Conservation (phyloP, 257 asterid genomes). For the Nicotiana sylvestris region DNA sequence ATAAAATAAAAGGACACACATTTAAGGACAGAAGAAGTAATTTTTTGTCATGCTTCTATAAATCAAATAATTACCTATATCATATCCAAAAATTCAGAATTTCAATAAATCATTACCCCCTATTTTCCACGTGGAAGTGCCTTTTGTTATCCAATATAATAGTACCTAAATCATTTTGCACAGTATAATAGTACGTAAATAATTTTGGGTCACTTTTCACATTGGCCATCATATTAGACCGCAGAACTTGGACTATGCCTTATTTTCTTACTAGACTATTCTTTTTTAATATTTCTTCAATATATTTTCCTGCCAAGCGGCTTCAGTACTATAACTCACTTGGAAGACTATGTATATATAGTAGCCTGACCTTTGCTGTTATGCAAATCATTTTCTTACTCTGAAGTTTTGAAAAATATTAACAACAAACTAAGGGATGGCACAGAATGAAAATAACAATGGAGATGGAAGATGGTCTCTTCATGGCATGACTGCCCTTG, state of each 20-base stretch:
- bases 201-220: too few relatives aligned
- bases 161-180: too few relatives aligned
- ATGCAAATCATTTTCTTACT: background rate
- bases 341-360: background rate
- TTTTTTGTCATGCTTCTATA: too few relatives aligned
- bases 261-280: background rate
- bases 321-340: background rate
- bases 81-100: too few relatives aligned
- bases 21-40: too few relatives aligned
- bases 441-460: background rate
- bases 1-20: too few relatives aligned
- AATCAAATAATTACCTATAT: too few relatives aligned
- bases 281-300: background rate
- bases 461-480: slow-evolving; percentile 46
- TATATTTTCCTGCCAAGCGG: background rate
- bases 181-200: background rate
- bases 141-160: too few relatives aligned
- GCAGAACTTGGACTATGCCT: background rate
- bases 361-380: background rate
- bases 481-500: slow-evolving; percentile 52
- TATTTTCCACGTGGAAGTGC: too few relatives aligned
- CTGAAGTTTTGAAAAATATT: background rate
- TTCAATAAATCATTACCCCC: too few relatives aligned
- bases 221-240: background rate
- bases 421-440: background rate